Conservation (phyloP, 202 grass and related monocot species). For the Eragrostis tef region DNA sequence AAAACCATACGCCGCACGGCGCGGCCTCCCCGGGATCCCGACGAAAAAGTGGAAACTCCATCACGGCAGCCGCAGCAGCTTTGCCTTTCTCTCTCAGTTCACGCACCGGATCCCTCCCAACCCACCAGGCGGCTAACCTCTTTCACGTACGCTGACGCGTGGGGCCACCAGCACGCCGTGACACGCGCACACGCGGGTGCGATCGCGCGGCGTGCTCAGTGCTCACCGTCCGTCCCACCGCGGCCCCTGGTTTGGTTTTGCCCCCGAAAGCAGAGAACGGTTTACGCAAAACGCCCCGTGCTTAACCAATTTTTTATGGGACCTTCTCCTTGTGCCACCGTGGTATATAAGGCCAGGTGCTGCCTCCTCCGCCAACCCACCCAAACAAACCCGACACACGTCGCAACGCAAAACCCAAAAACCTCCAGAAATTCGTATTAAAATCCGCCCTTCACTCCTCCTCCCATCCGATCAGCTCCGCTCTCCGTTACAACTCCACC, state of each 20-base stretch:
- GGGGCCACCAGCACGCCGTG: neutral
- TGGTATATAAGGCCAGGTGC: slow-evolving; percentile 39
- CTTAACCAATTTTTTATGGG: neutral
- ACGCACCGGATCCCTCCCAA: neutral
- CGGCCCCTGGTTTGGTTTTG: slow-evolving; percentile 48
- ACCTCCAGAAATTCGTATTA: neutral
- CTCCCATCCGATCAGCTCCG: neutral
- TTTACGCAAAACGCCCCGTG: neutral
- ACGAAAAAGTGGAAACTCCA: neutral
- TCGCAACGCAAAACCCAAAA: slow-evolving; percentile 4
- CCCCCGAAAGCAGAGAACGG: too few species aligned
- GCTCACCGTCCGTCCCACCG: too few species aligned
- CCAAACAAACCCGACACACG: neutral
- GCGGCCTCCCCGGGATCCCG: neutral
- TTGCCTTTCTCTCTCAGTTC: neutral
- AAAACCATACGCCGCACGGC: neutral
- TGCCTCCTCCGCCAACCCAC: neutral
- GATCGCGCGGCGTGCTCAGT: neutral
- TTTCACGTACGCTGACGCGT: neutral
- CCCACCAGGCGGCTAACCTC: neutral
- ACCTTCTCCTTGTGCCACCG: neutral
- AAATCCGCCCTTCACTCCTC: neutral
- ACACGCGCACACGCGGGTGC: neutral
- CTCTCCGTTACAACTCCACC: neutral
- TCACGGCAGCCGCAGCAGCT: neutral